These are phyloP conservation scores for Microthlaspi erraticum DNA, from an alignment of 345 rosid species.

Conservation along the genomic window DNA sequence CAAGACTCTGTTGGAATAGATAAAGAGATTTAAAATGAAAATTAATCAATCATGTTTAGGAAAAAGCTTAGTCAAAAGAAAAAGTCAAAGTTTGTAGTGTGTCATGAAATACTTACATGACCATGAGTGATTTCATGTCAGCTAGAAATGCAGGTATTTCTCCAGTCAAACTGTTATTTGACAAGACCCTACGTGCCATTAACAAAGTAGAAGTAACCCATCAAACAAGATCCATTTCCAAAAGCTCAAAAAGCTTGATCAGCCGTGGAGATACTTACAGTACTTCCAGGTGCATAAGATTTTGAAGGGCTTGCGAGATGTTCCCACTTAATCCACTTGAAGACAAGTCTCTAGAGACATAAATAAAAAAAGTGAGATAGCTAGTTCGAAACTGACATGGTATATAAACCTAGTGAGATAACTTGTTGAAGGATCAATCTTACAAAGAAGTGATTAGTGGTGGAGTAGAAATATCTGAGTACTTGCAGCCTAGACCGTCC, in stretches of 20 bases:
- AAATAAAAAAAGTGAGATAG: slow-evolving; percentile 1
- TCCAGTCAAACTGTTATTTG: slow-evolving; percentile 55
- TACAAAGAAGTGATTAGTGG: slow-evolving; percentile 35
- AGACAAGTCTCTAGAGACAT: slow-evolving; percentile 37
- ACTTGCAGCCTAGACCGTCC: slow-evolving; percentile 53
- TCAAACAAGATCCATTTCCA: neutral
- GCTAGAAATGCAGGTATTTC: slow-evolving; percentile 53
- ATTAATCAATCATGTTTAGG: neutral
- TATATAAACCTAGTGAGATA: neutral
- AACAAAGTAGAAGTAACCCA: neutral
- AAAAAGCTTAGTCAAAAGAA: neutral
- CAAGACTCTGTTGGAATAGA: slow-evolving; percentile 46
- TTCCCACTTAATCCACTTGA: slow-evolving; percentile 50
- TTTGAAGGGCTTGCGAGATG: slow-evolving; percentile 38
- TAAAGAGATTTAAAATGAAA: neutral
- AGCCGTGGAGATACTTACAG: slow-evolving; percentile 43
- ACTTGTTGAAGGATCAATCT: neutral
- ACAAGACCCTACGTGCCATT: slow-evolving; percentile 61
- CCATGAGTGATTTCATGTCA: slow-evolving; percentile 46
- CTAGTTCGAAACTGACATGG: neutral
- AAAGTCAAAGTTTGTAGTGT: neutral
- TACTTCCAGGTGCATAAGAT: slow-evolving; percentile 39
- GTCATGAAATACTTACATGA: slow-evolving; percentile 52
- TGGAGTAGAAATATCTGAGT: neutral
- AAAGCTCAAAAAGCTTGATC: neutral